Conservation (phyloP, 495 filamentous ascomycete genomes). For the Aspergillus taichungensis region DNA sequence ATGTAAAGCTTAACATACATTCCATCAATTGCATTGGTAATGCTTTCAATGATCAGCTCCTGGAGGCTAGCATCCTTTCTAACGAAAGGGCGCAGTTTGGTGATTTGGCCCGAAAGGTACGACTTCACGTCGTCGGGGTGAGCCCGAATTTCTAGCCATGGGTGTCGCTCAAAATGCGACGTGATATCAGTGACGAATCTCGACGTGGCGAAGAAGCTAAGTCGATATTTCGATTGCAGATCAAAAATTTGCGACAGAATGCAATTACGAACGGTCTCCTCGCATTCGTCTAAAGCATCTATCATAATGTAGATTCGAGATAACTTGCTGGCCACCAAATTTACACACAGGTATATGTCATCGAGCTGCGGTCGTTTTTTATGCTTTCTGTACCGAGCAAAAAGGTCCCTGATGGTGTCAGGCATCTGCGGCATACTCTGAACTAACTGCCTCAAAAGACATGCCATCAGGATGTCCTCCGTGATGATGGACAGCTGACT, state of each 20-base stretch:
- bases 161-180: constrained; percentile 9
- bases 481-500: constrained; percentile 15
- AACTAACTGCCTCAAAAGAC: constrained; percentile 27
- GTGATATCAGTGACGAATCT: constrained; percentile 25
- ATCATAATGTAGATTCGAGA: constrained; percentile 13
- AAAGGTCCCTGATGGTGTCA: constrained; percentile 2
- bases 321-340: constrained; percentile 16
- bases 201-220: constrained; percentile 34
- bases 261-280: not conserved
- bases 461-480: constrained; percentile 13
- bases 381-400: constrained; percentile 15
- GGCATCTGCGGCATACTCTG: constrained; percentile 2
- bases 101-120: constrained; percentile 17
- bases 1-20: not conserved
- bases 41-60: not conserved
- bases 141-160: constrained; percentile 29
- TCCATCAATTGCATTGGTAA: constrained; percentile 4
- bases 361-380: no score
- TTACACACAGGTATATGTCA: constrained; percentile 5
- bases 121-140: constrained; percentile 20
- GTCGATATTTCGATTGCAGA: constrained; percentile 13
- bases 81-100: not conserved
- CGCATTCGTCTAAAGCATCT: constrained; percentile 40
- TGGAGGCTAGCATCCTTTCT: not conserved
- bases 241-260: constrained; percentile 11